Conservation (phyloP, 805 yeast species). For the Zygosaccharomyces bisporus region DNA sequence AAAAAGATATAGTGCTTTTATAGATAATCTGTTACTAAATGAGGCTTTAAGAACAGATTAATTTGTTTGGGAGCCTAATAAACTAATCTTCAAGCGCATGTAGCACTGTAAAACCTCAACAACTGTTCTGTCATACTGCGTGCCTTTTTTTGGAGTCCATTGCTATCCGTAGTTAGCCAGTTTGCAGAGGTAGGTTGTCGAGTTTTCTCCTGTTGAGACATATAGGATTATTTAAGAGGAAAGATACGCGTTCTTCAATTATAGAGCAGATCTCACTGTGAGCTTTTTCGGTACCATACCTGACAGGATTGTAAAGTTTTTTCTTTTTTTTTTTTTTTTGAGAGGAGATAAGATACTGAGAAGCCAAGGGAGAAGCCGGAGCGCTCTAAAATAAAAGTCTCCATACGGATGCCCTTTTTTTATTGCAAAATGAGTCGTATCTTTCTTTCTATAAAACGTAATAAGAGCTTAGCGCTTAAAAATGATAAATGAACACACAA, state of each 20-base stretch:
- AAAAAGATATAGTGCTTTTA: too few species aligned
- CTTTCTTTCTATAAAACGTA: constrained; percentile 6
- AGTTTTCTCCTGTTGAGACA: too few species aligned
- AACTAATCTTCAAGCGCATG: background rate
- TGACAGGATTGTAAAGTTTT: too few species aligned
- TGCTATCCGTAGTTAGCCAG: background rate
- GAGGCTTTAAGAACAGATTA: background rate
- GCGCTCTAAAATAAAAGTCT: background rate
- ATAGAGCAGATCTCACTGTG: too few species aligned
- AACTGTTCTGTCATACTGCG: background rate
- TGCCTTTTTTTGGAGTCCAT: background rate
- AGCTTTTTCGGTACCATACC: too few species aligned
- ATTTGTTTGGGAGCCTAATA: background rate
- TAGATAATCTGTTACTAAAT: background rate
- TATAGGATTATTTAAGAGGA: too few species aligned
- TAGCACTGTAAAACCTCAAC: background rate
- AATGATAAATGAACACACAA: background rate
- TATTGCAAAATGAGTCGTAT: background rate
- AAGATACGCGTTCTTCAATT: too few species aligned
- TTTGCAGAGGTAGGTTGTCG: background rate
- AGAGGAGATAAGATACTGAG: too few species aligned
- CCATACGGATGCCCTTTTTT: background rate
- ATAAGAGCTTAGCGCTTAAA: constrained; percentile 3
- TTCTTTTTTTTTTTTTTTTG: too few species aligned
- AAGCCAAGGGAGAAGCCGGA: too few species aligned